A percentile compares a stretch with the other conserved stretches of the same genome.
Conservation (phyloP, 2,329 filamentous ascomycete genomes). For the Bimuria novae-zelandiae region DNA sequence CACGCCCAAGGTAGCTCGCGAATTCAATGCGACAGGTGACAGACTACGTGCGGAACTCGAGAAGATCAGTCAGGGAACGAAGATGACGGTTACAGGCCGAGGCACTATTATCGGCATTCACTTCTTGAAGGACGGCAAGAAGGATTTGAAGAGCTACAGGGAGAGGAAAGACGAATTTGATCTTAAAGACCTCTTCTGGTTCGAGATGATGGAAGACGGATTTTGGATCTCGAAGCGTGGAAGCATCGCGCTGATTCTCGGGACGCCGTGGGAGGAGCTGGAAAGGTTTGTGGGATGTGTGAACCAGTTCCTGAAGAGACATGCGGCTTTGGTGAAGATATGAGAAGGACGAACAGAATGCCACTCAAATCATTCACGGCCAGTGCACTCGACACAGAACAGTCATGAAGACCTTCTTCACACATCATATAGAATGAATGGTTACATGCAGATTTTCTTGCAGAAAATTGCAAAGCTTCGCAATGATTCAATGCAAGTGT, state of each 20-base stretch:
- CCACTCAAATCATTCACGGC: no score
- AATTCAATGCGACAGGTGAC: conserved; percentile 42
- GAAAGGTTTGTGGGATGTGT: conserved; percentile 36
- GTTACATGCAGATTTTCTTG: no score
- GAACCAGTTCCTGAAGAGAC: conserved; percentile 24
- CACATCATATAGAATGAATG: no score
- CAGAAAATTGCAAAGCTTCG: no score
- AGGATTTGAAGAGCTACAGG: conserved; percentile 29
- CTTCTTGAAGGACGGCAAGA: conserved; percentile 37
- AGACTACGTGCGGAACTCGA: conserved; percentile 32
- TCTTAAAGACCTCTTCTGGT: conserved; percentile 42
- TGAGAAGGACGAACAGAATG: no score
- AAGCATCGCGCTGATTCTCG: conserved; percentile 44
- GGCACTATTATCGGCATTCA: conserved; percentile 46
- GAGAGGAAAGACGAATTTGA: conserved; percentile 35
- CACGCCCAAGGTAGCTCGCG: conserved; percentile 34
- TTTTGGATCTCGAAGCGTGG: conserved; percentile 45
- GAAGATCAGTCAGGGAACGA: conserved; percentile 35
- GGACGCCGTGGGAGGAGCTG: conserved; percentile 38
- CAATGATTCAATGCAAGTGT: no score
- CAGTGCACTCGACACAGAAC: no score
- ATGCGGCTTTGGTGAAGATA: conserved; percentile 18
- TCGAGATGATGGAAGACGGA: conserved; percentile 45
- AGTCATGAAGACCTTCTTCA: no score
- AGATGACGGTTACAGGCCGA: conserved; percentile 43